These are phyloP conservation scores for Ormosia semicastrata DNA, from an alignment of 306 rosid species.

Conservation along the genomic window DNA sequence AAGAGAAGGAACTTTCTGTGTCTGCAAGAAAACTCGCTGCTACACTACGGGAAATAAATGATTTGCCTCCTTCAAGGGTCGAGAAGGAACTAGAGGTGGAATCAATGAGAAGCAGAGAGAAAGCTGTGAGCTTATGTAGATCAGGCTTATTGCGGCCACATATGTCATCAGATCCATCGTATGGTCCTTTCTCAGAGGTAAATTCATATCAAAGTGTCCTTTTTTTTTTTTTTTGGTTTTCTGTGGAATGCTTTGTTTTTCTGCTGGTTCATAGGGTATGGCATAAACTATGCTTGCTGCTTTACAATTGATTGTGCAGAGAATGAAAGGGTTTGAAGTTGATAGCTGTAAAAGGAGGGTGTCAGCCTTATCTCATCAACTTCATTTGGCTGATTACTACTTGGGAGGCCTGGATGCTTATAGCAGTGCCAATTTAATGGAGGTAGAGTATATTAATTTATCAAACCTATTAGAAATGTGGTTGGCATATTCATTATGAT, in stretches of 20 bases:
- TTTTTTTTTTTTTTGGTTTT: no score
- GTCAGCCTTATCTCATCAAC: constrained; percentile 33
- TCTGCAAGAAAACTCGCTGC: constrained; percentile 64
- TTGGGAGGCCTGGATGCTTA: constrained; percentile 40
- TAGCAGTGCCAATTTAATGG: constrained; percentile 36
- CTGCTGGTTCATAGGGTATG: background rate
- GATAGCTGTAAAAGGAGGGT: constrained; percentile 42
- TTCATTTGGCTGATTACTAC: constrained; percentile 23
- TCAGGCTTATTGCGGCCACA: constrained; percentile 18
- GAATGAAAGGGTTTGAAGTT: constrained; percentile 29
- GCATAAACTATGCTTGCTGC: background rate
- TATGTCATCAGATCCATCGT: constrained; percentile 55
- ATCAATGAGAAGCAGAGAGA: constrained; percentile 20
- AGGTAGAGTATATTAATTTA: constrained; percentile 34
- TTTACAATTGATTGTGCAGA: constrained; percentile 21
- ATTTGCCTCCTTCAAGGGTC: constrained; percentile 24
- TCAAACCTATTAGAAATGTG: background rate
- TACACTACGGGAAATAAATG: constrained; percentile 59
- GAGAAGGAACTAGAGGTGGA: constrained; percentile 24
- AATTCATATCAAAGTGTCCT: background rate
- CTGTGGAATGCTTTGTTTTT: background rate
- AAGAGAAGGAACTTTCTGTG: constrained; percentile 40
- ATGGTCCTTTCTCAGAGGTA: constrained; percentile 46
- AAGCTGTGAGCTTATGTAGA: background rate
- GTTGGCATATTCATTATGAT: background rate